These are phyloP conservation scores for Umbelopsis isabellina DNA, from an alignment of 192 early-diverging fungal genomes.

Conservation along the genomic window DNA sequence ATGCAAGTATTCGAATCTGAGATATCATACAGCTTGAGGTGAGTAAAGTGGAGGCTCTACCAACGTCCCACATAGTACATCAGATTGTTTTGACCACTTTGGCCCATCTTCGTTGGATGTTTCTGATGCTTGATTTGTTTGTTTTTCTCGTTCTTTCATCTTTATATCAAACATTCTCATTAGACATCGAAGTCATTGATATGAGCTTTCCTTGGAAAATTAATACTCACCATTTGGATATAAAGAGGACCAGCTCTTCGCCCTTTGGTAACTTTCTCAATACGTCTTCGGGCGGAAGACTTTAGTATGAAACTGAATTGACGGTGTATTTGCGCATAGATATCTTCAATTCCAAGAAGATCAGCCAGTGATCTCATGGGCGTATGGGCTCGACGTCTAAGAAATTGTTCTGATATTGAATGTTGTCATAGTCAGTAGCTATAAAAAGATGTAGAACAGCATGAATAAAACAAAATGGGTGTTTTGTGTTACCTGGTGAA, in stretches of 20 bases:
- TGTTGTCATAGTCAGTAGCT: background rate
- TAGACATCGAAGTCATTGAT: too few species aligned
- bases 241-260: constrained; percentile 38
- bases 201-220: too few species aligned
- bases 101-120: constrained; percentile 3
- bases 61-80: background rate
- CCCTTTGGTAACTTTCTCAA: constrained; percentile 54
- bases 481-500: constrained; percentile 36
- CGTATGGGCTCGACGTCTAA: constrained; percentile 53
- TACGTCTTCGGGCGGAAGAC: constrained; percentile 50
- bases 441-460: background rate
- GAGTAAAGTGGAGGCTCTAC: constrained; percentile 4
- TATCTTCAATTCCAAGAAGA: constrained; percentile 55
- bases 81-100: background rate
- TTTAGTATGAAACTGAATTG: constrained; percentile 66
- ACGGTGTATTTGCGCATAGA: constrained; percentile 63
- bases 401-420: constrained; percentile 48
- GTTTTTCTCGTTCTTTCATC: constrained; percentile 17
- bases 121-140: background rate
- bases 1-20: too few species aligned
- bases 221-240: constrained; percentile 47
- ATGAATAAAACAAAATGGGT: background rate
- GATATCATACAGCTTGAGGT: constrained; percentile 4
- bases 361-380: constrained; percentile 54
- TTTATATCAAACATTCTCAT: background rate